A percentile compares a stretch with the other conserved stretches of the same genome.
These are phyloP conservation scores for Pythium biforme DNA, from an alignment of 352 stramenopile species.

Conservation along the genomic window DNA sequence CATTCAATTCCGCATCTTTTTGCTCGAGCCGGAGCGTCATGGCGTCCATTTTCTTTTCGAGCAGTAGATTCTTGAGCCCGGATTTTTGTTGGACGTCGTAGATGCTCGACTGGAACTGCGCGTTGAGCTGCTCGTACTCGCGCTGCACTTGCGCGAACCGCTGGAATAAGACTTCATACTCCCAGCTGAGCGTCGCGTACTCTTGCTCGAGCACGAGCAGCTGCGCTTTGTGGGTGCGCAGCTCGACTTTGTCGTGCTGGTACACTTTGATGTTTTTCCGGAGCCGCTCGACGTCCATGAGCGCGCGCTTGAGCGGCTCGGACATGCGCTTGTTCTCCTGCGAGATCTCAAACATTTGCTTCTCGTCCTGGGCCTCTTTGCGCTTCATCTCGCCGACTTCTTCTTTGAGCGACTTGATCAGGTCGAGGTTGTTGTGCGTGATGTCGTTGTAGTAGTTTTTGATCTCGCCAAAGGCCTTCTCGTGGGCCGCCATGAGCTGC, in stretches of 20 bases:
- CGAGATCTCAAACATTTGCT: slow-evolving; percentile 93
- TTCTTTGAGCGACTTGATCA: slow-evolving; percentile 96
- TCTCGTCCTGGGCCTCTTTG: slow-evolving; percentile 93
- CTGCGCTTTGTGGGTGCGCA: slow-evolving; percentile 63
- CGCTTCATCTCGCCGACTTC: slow-evolving; percentile 94
- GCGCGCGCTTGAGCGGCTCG: slow-evolving; percentile 90
- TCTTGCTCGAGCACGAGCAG: slow-evolving; percentile 89
- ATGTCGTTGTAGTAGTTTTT: slow-evolving; percentile 98
- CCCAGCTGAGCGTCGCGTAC: slow-evolving; percentile 89
- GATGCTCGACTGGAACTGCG: slow-evolving; percentile 86
- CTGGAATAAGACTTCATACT: slow-evolving; percentile 93
- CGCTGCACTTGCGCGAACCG: slow-evolving; percentile 76
- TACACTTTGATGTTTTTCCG: slow-evolving; percentile 69
- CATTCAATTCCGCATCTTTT: slow-evolving; percentile 91
- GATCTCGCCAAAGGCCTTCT: slow-evolving; percentile 94
- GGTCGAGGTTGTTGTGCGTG: slow-evolving; percentile 96
- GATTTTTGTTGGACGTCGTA: slow-evolving; percentile 94
- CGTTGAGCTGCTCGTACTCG: slow-evolving; percentile 90
- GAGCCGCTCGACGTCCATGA: slow-evolving; percentile 71
- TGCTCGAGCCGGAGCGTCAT: slow-evolving; percentile 86
- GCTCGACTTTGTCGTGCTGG: slow-evolving; percentile 65
- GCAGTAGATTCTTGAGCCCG: slow-evolving; percentile 92
- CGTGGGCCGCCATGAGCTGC: slow-evolving; percentile 90
- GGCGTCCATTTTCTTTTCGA: slow-evolving; percentile 93
- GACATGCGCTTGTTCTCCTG: slow-evolving; percentile 96